These are phyloP conservation scores for Limnanthes douglasii DNA, from an alignment of 345 rosid genomes.

Conservation along the genomic window DNA sequence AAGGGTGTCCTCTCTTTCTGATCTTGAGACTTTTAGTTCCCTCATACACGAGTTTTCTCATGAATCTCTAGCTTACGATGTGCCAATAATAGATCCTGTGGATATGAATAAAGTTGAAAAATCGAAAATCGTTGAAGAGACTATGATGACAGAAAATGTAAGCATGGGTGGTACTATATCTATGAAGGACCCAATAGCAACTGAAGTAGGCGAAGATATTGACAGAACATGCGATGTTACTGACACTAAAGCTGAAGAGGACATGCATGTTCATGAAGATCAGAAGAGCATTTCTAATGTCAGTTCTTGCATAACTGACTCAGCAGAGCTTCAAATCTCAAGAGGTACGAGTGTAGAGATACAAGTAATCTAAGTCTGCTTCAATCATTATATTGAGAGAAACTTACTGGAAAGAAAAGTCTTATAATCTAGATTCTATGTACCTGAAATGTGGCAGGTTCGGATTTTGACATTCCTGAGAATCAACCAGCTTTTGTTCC, in stretches of 20 bases:
- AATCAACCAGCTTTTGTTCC: conserved; percentile 9
- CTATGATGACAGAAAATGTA: conserved; percentile 5
- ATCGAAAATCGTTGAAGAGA: conserved; percentile 13
- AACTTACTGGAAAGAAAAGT: no score
- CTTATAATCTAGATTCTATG: no score
- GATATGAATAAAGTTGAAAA: conserved; percentile 12
- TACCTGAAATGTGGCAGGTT: no score
- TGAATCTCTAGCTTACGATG: conserved; percentile 12
- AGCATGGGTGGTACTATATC: background rate
- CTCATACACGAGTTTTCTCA: conserved; percentile 27
- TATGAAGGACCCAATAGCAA: conserved; percentile 5
- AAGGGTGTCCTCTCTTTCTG: conserved; percentile 70
- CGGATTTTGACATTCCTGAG: conserved; percentile 3
- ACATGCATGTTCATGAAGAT: conserved; percentile 7
- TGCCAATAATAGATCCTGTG: conserved; percentile 7
- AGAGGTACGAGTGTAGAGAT: no score
- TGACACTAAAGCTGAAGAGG: conserved; percentile 10
- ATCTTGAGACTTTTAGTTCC: conserved; percentile 44
- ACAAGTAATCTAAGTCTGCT: no score
- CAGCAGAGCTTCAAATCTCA: conserved; percentile 4
- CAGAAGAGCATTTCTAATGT: no score
- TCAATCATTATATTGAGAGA: no score
- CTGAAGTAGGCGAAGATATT: conserved; percentile 6
- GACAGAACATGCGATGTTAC: background rate
- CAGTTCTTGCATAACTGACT: background rate